phyloP scores from a whole-genome alignment of 1,284 basidiomycete species.

The Somion occarium region DNA sequence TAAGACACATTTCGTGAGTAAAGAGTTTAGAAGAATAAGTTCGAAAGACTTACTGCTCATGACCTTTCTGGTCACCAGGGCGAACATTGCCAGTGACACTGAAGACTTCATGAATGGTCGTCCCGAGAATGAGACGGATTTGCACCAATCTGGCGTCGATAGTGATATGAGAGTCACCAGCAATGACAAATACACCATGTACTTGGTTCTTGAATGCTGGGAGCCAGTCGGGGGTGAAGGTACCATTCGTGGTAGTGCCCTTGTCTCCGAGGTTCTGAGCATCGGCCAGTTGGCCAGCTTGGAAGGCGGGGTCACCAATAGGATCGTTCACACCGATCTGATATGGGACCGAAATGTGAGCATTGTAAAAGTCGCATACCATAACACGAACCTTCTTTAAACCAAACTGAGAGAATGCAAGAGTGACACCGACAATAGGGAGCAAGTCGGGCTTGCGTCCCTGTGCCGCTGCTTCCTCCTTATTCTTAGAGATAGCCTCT shows the following conservation, averaged over 20 bases:
- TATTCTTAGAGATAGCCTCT: constrained; percentile 15
- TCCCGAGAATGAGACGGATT: constrained; percentile 12
- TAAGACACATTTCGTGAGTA: not conserved
- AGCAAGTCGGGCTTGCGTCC: constrained; percentile 12
- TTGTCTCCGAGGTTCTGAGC: constrained; percentile 21
- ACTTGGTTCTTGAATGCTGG: constrained; percentile 29
- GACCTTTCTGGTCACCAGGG: constrained; percentile 29
- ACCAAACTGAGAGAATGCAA: constrained; percentile 30
- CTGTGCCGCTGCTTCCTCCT: constrained; percentile 13
- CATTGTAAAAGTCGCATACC: not conserved
- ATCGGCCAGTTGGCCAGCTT: constrained; percentile 27
- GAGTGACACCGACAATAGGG: constrained; percentile 24
- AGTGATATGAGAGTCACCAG: constrained; percentile 25
- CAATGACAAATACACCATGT: constrained; percentile 34
- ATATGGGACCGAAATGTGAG: not conserved
- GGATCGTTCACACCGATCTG: constrained; percentile 31
- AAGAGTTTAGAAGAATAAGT: not conserved
- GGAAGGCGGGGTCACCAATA: constrained; percentile 29
- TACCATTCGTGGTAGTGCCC: constrained; percentile 9
- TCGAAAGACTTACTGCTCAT: constrained; percentile 30
- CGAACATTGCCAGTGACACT: constrained; percentile 28
- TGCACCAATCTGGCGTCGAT: constrained; percentile 13
- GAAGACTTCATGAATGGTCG: constrained; percentile 27
- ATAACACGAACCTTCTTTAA: constrained; percentile 18
- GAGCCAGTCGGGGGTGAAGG: constrained; percentile 29